Percentiles rank a stretch among this genome's conserved stretches.
Conservation (phyloP, 208 protist species). For the Trypanosoma vivax region DNA sequence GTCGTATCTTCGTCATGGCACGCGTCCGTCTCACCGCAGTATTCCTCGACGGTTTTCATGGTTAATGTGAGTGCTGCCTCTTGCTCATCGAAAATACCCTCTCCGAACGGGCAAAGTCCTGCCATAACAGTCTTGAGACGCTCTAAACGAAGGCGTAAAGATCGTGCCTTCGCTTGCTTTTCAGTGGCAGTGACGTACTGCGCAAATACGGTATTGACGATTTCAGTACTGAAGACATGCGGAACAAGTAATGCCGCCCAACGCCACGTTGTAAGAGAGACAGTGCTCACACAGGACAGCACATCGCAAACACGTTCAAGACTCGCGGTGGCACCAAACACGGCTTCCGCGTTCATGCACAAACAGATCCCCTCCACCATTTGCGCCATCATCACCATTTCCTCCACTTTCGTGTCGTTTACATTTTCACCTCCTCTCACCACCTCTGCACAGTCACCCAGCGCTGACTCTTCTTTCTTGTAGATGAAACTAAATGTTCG, state of each 20-base stretch:
- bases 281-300: conserved; percentile 19
- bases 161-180: background rate
- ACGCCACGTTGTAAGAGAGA: conserved; percentile 35
- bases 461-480: background rate
- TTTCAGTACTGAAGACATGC: conserved; percentile 10
- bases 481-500: conserved; percentile 3
- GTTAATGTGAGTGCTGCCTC: background rate
- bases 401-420: background rate
- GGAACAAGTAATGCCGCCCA: conserved; percentile 27
- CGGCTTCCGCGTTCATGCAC: conserved; percentile 24
- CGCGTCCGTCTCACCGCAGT: background rate
- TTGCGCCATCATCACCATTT: conserved; percentile 14
- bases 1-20: too few relatives aligned
- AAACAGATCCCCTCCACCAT: conserved; percentile 43
- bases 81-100: background rate
- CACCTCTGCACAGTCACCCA: background rate
- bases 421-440: background rate
- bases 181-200: conserved; percentile 5
- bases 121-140: conserved; percentile 1
- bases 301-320: conserved; percentile 30
- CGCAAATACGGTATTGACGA: conserved; percentile 4
- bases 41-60: conserved; percentile 1
- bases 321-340: conserved; percentile 40
- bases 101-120: conserved; percentile 5
- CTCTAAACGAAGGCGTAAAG: background rate